These are phyloP conservation scores for Lophiostoma macrostomum DNA, from an alignment of 495 filamentous ascomycete genomes.

Conservation along the genomic window DNA sequence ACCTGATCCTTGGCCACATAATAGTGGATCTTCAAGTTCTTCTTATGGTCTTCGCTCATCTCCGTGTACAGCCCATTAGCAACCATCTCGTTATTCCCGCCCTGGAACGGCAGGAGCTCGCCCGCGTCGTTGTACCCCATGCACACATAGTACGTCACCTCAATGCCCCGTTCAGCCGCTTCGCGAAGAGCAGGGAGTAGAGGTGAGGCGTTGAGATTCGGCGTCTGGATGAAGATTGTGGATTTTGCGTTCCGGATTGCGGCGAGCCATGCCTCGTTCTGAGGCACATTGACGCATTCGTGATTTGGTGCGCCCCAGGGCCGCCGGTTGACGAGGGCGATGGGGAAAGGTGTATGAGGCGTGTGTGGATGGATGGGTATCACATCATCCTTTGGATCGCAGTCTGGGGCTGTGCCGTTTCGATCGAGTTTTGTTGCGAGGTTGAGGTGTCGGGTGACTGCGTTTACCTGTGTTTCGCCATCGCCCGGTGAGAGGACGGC, in stretches of 20 bases:
- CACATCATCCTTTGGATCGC: constrained; percentile 51
- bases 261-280: constrained; percentile 70
- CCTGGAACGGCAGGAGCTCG: constrained; percentile 70
- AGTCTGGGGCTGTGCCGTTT: constrained; percentile 53
- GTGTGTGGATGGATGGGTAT: constrained; percentile 60
- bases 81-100: constrained; percentile 71
- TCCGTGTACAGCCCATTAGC: constrained; percentile 58
- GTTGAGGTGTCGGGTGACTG: constrained; percentile 62
- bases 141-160: constrained; percentile 66
- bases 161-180: constrained; percentile 63
- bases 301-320: constrained; percentile 64
- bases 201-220: constrained; percentile 70
- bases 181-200: constrained; percentile 59
- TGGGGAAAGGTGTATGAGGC: constrained; percentile 58
- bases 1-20: constrained; percentile 74
- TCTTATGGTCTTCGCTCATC: constrained; percentile 45
- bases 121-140: constrained; percentile 77
- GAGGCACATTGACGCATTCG: constrained; percentile 57
- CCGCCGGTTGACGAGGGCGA: constrained; percentile 66
- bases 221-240: constrained; percentile 69
- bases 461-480: constrained; percentile 53
- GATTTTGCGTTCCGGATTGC: constrained; percentile 60
- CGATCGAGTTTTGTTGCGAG: constrained; percentile 55
- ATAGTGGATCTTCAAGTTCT: constrained; percentile 56
- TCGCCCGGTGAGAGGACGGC: constrained; percentile 47